Base-by-base conservation (phyloP, 768 basidiomycete genomes). In the Lactifluus echinatus region DNA sequence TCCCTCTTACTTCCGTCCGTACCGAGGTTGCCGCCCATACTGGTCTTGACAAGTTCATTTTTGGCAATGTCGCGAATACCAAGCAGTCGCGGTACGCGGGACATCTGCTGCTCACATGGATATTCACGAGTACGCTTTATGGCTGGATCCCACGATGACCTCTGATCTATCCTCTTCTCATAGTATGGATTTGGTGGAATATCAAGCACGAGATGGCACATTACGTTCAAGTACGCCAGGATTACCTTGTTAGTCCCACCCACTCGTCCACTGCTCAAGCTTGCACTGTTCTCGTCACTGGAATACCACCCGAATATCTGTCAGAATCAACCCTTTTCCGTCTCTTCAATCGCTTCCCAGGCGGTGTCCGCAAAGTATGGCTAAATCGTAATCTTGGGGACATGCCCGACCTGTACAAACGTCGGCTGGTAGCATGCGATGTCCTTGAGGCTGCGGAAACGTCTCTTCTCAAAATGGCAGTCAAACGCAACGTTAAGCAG, bases 381-480 rank as follows among this genome's bases (percentile, higher is more conserved):
- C 77, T 98, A 37, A 95, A 93, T 69, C 79, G 89, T 48, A 80
- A 97, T 66, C 75, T 97, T 28, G 90, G 90, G 68, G 86, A 91
- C 10, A 78, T 99, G 50, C 93, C 93, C 1, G 84, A 87, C 40
- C 66, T 90, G 19, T 88, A 89, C 65, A 83, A 93, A 33, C 80
- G 87, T 34, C 85, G 92, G 21, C 68, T 84, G 15, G 76, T 75
- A 2, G 90, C 91, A 0, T 83, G 80, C 63, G 75, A 75, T 57
- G 91, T 88, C 70, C 82, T 99, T 50, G 95, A 99, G 69, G 77
- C 79, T 2, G 93, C 92, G 0, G 91, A 95, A 72, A 93, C 87
- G 2, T 66, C 76, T 0, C 74, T 97, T 2, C 73, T 97, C 60
- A 80, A 82, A 59, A 84, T 79, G 8, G 93, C 93, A 0, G 73